Evolutionary conservation across 148 eudicot genomes (phyloP).

Genomic region (Rhododendron ferrugineum): DNA sequence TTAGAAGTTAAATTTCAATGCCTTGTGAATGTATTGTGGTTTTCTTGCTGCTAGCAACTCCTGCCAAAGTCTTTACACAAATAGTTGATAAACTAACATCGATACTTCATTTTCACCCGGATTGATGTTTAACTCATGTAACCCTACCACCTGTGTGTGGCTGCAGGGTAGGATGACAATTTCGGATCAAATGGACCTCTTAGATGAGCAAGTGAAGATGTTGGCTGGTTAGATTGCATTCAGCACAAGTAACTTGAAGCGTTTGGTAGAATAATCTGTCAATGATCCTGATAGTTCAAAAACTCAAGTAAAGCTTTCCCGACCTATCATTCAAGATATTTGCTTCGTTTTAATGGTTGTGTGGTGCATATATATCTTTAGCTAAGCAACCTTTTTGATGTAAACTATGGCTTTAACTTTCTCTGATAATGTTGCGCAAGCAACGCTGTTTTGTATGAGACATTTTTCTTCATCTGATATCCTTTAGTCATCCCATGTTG

Average conservation of each 20-base stretch:
- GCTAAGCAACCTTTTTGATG: background rate
- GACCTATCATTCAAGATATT: background rate
- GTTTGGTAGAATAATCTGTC: conserved; percentile 76
- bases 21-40: background rate
- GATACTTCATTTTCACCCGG: too few relatives aligned
- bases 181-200: conserved; percentile 90
- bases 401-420: background rate
- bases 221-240: conserved; percentile 97
- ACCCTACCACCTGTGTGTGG: conserved; percentile 10
- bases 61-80: too few relatives aligned
- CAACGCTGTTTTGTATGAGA: background rate
- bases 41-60: background rate
- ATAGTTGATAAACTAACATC: too few relatives aligned
- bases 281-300: conserved; percentile 79
- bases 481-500: background rate
- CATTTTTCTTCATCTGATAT: background rate
- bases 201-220: conserved; percentile 98
- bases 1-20: background rate
- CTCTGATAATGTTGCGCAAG: background rate
- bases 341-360: background rate
- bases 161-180: conserved; percentile 57
- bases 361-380: background rate
- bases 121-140: background rate
- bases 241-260: conserved; percentile 89
- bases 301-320: conserved; percentile 44